Percentiles rank a stretch among this genome's conserved stretches.
These are phyloP conservation scores for Kwoniella europaea DNA, from an alignment of 768 basidiomycete genomes.

Conservation along the genomic window DNA sequence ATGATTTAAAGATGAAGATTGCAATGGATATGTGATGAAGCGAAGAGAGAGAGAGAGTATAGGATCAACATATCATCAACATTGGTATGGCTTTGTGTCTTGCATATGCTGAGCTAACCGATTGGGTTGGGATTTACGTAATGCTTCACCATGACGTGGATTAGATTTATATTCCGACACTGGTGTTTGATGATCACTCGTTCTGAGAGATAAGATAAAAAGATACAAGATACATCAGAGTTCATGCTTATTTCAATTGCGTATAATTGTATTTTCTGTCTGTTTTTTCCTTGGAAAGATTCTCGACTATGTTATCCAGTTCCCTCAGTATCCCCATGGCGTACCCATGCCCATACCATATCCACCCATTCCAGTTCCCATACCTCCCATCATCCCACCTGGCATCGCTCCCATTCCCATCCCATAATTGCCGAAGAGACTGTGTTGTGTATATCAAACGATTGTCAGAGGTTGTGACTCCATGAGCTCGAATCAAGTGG, in stretches of 20 bases:
- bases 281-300: no score
- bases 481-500: background rate
- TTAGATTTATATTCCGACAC: background rate
- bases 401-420: slow-evolving; percentile 52
- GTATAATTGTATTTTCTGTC: background rate
- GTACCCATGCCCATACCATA: slow-evolving; percentile 50
- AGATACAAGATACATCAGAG: background rate
- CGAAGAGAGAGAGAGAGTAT: no score
- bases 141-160: background rate
- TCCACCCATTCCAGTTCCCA: slow-evolving; percentile 47
- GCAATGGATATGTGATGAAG: no score
- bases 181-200: no score
- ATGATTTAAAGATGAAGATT: no score
- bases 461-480: background rate
- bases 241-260: background rate
- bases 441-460: background rate
- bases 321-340: slow-evolving; percentile 32
- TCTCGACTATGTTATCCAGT: background rate
- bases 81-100: no score
- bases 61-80: background rate
- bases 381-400: slow-evolving; percentile 49
- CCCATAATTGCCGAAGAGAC: slow-evolving; percentile 52
- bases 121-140: background rate
- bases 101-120: no score
- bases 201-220: background rate